Base-by-base conservation (phyloP, 495 filamentous ascomycete genomes). In the Penicillium canariense region DNA sequence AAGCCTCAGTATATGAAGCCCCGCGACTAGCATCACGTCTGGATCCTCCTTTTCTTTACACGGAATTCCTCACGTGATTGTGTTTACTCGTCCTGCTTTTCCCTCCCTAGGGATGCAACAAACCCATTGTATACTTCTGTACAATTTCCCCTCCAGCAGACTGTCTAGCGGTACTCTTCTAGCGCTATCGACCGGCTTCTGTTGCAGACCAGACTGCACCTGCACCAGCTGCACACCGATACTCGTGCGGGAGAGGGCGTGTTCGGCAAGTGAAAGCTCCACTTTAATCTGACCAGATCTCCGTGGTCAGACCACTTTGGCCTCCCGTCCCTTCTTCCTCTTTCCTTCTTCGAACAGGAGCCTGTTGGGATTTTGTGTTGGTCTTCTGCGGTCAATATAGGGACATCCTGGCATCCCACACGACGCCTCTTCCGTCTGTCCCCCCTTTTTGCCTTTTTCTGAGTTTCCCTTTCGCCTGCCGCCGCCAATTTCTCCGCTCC, bases 241-340 rank as follows among this genome's bases (percentile, higher is more conserved):
- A 22, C 9, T 40, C 20, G 38, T 42, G 20, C 38, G 14, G 38
- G 38, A 42, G 38, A 34, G 31, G 31, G 9, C n/a, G 11, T 40
- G 32, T 50, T 59, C 55, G 52, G 54, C 49, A 56, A 52, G 49
- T 38, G 47, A 47, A 38, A 45, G 56, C 31, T 59, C 56, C 57
- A 60, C 57, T 63, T 54, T 47, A 26, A 25, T 52, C 56, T 53
- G 56, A 50, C 47, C 55, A 38, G 49, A 54, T n/a, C 48, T 49
- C 54, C 31, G 28, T 54, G 57, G 43, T 63, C 61, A 60, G 61
- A 63, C 61, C 61, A 63, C 61, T 63, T 60, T 57, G 61, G 27
- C 46, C 61, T 63, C 45, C 50, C 59, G 53, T 59, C 45, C 42
- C 55, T 60, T 50, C 40, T 55, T 60, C 47, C 38, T 53, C 38